A percentile compares a stretch with the other conserved stretches of the same genome.
These are phyloP conservation scores for Vairimorpha apis DNA, from an alignment of 371 early-diverging fungal species.

Conservation along the genomic window DNA sequence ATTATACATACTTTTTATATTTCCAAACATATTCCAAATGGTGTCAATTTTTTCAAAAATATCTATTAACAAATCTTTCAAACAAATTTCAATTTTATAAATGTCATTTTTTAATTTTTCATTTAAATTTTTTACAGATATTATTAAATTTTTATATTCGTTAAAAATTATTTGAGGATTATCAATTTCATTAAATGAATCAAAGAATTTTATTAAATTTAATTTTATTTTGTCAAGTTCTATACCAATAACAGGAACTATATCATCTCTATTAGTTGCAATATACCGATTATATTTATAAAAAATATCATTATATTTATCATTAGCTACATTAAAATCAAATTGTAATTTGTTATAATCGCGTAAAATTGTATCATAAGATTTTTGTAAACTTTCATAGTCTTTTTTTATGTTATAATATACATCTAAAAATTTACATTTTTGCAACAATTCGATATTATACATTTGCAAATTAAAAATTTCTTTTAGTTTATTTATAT, in stretches of 20 bases:
- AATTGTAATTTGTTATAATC: not conserved
- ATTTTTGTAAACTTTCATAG: not conserved
- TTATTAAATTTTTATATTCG: not conserved
- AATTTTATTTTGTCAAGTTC: conserved; percentile 30
- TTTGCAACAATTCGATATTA: too few relatives aligned
- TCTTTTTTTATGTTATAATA: too few relatives aligned
- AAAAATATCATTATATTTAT: not conserved
- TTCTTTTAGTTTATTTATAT: too few relatives aligned
- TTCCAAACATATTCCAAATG: not conserved
- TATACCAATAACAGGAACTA: conserved; percentile 25
- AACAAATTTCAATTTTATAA: not conserved
- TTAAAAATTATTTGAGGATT: not conserved
- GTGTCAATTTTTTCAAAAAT: not conserved
- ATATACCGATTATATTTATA: conserved; percentile 29
- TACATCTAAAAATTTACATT: too few relatives aligned
- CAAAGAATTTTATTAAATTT: not conserved
- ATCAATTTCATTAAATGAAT: not conserved
- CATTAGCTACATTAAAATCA: not conserved
- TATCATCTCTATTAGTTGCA: conserved; percentile 18
- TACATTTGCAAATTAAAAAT: too few relatives aligned
- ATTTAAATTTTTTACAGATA: not conserved
- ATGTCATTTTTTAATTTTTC: not conserved
- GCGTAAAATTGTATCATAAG: not conserved
- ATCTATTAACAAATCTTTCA: not conserved
- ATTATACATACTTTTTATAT: not conserved